phyloP scores from a whole-genome alignment of 805 yeast species.

The Nakazawaea ishiwadae region DNA sequence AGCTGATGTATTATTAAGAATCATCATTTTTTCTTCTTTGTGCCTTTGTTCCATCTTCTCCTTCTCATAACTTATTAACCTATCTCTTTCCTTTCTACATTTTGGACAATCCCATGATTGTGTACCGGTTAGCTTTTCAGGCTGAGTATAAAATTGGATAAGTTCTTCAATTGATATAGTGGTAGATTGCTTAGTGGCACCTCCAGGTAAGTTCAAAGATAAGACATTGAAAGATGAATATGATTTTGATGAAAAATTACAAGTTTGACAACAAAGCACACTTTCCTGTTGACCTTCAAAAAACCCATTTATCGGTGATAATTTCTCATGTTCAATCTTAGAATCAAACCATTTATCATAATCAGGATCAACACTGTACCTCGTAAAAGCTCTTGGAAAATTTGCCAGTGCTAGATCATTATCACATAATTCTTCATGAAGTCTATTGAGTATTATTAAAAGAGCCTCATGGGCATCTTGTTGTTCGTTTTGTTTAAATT shows the following conservation, averaged over 20 bases:
- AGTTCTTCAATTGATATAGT: slow-evolving; percentile 56
- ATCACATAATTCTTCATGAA: slow-evolving; percentile 61
- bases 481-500: slow-evolving; percentile 35
- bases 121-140: slow-evolving; percentile 63
- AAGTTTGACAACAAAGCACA: slow-evolving; percentile 55
- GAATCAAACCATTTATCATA: slow-evolving; percentile 60
- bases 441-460: slow-evolving; percentile 56
- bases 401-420: slow-evolving; percentile 12
- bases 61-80: slow-evolving; percentile 16
- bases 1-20: slow-evolving; percentile 11
- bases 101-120: slow-evolving; percentile 85
- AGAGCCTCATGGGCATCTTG: slow-evolving; percentile 81
- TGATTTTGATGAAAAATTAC: slow-evolving; percentile 56
- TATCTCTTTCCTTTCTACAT: slow-evolving; percentile 36
- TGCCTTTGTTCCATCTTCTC: slow-evolving; percentile 11
- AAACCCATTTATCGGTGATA: slow-evolving; percentile 59
- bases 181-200: slow-evolving; percentile 22
- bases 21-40: slow-evolving; percentile 23
- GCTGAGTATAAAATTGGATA: slow-evolving; percentile 53
- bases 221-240: slow-evolving; percentile 60
- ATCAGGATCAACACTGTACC: slow-evolving; percentile 31
- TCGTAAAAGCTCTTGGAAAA: slow-evolving; percentile 15
- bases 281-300: slow-evolving; percentile 76
- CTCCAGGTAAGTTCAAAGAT: slow-evolving; percentile 56
- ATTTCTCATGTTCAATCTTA: slow-evolving; percentile 49